Percentiles rank a stretch among this genome's conserved stretches.
Conservation (phyloP, 345 rosid species). For the Gossypium ekmanianum region DNA sequence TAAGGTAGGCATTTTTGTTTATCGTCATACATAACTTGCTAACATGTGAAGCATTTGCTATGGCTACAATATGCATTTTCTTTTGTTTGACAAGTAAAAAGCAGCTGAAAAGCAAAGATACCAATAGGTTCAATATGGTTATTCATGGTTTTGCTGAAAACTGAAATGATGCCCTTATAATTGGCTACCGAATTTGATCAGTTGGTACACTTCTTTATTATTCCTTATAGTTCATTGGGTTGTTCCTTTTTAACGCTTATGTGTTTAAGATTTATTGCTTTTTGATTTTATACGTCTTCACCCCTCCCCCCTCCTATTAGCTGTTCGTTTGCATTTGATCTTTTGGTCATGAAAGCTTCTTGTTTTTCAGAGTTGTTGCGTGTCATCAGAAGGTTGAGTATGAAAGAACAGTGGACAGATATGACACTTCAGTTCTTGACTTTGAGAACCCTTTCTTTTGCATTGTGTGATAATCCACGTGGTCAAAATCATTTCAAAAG, state of each 20-base stretch:
- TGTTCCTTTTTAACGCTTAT: not conserved
- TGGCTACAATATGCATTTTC: not conserved
- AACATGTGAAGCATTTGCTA: slow-evolving; percentile 1
- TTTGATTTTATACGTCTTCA: not conserved
- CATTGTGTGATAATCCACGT: slow-evolving; percentile 58
- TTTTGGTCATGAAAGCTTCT: slow-evolving; percentile 10
- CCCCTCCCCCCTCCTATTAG: not conserved
- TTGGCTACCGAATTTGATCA: not conserved
- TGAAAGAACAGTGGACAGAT: slow-evolving; percentile 62
- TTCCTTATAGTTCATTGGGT: not conserved
- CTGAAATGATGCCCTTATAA: not conserved
- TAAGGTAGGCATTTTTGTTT: slow-evolving; percentile 65
- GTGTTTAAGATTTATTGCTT: not conserved
- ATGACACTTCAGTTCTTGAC: slow-evolving; percentile 54
- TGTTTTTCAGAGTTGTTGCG: slow-evolving; percentile 63
- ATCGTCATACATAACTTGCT: slow-evolving; percentile 17
- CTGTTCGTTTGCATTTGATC: slow-evolving; percentile 6
- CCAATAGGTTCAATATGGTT: not conserved
- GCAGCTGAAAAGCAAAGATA: not conserved
- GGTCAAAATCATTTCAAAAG: slow-evolving; percentile 83
- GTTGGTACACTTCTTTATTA: not conserved
- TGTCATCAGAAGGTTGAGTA: slow-evolving; percentile 61
- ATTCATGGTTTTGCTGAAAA: slow-evolving; percentile 5
- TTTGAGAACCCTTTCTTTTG: slow-evolving; percentile 47
- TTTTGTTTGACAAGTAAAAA: not conserved